Evolutionary conservation across 805 yeast species (phyloP).

Genomic region (Candida odintsovae): DNA sequence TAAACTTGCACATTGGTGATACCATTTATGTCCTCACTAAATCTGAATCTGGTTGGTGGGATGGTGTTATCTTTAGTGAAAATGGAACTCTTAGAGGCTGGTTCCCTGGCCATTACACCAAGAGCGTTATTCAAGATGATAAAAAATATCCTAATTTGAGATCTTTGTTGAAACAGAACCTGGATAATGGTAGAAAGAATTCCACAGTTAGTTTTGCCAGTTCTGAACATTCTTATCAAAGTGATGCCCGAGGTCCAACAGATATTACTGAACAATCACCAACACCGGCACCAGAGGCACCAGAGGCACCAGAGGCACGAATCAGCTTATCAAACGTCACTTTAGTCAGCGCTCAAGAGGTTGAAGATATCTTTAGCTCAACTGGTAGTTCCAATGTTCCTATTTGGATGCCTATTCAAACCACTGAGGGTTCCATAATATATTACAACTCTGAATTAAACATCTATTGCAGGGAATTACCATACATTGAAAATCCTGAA

Average conservation of each 20-base stretch:
- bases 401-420: conserved; percentile 59
- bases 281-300: background rate
- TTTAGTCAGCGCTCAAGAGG: conserved; percentile 30
- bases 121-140: conserved; percentile 18
- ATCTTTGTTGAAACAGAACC: conserved; percentile 19
- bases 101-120: conserved; percentile 70
- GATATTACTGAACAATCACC: background rate
- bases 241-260: background rate
- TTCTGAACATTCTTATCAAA: conserved; percentile 13
- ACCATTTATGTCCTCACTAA: conserved; percentile 63
- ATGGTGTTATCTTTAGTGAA: conserved; percentile 46
- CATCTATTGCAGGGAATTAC: conserved; percentile 53
- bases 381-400: conserved; percentile 31
- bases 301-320: conserved; percentile 14
- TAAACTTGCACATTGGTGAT: conserved; percentile 59
- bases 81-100: conserved; percentile 58
- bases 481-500: conserved; percentile 38
- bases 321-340: conserved; percentile 12
- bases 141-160: conserved; percentile 15
- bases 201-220: conserved; percentile 46
- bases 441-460: conserved; percentile 58
- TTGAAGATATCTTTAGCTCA: conserved; percentile 31
- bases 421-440: conserved; percentile 47
- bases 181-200: conserved; percentile 33
- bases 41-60: conserved; percentile 79